Conservation (phyloP, 306 rosid genomes). For the Vigna mungo region DNA sequence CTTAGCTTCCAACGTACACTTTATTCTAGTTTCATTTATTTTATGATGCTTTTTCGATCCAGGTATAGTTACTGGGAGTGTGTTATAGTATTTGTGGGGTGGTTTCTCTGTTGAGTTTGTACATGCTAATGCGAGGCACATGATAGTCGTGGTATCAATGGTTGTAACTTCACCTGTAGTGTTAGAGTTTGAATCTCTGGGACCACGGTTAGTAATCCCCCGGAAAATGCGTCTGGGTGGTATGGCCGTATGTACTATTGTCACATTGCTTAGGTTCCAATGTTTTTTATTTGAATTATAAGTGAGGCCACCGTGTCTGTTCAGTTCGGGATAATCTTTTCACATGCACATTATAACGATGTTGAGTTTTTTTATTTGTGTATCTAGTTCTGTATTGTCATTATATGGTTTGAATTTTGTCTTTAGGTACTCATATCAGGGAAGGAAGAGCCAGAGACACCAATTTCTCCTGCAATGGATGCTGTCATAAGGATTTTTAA, state of each 20-base stretch:
- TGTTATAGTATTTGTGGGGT: not conserved
- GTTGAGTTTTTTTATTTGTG: not conserved
- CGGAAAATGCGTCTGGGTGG: not conserved
- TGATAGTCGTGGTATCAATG: not conserved
- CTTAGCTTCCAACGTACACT: not conserved
- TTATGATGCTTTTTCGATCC: not conserved
- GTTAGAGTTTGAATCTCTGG: not conserved
- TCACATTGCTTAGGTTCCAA: not conserved
- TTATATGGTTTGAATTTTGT: conserved; percentile 26
- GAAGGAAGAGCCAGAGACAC: conserved; percentile 80
- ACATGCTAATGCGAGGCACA: not conserved
- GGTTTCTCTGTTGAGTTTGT: conserved; percentile 6
- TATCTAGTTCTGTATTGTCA: conserved; percentile 25
- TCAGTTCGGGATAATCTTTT: conserved; percentile 3
- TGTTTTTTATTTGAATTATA: not conserved
- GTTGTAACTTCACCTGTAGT: not conserved
- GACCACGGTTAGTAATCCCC: not conserved
- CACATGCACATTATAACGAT: not conserved
- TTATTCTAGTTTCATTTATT: not conserved
- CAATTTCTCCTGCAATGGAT: conserved; percentile 96
- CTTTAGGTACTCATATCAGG: conserved; percentile 87
- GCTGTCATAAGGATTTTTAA: conserved; percentile 85
- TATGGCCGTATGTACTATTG: not conserved
- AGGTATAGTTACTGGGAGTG: not conserved
- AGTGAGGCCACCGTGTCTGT: not conserved